Conservation (phyloP, 1,139 yeast species). For the Nematodospora anomalae region DNA sequence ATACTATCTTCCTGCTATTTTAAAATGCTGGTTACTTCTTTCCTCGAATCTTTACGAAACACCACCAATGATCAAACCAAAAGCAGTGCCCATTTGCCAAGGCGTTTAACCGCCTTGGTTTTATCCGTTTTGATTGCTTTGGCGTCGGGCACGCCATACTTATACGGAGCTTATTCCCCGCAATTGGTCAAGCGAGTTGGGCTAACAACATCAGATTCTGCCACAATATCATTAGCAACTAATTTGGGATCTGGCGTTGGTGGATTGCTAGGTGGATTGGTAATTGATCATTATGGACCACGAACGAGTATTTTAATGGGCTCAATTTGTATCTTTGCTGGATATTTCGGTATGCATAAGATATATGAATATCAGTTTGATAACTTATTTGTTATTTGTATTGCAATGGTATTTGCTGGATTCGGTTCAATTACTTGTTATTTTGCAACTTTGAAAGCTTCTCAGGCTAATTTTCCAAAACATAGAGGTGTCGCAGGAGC, state of each 20-base stretch:
- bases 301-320: constrained; percentile 54
- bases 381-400: constrained; percentile 32
- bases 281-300: constrained; percentile 64
- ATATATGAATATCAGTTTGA: constrained; percentile 27
- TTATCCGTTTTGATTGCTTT: constrained; percentile 35
- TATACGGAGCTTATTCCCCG: constrained; percentile 72
- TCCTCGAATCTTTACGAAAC: not conserved
- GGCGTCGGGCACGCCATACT: constrained; percentile 68
- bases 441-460: constrained; percentile 66
- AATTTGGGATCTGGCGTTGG: constrained; percentile 66
- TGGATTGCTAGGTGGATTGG: constrained; percentile 67
- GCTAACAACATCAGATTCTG: constrained; percentile 60
- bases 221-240: constrained; percentile 60
- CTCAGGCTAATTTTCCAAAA: constrained; percentile 68
- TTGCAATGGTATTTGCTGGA: constrained; percentile 51
- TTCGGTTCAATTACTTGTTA: constrained; percentile 66
- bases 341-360: constrained; percentile 33
- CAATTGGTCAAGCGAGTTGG: constrained; percentile 59
- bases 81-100: constrained; percentile 8
- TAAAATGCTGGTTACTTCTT: not conserved
- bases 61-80: not conserved
- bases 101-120: constrained; percentile 18
- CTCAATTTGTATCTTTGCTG: constrained; percentile 47
- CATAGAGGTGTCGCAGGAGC: constrained; percentile 73
- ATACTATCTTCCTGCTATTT: not conserved